Conservation (phyloP, 2,329 filamentous ascomycete genomes). For the Onygenales sp. region DNA sequence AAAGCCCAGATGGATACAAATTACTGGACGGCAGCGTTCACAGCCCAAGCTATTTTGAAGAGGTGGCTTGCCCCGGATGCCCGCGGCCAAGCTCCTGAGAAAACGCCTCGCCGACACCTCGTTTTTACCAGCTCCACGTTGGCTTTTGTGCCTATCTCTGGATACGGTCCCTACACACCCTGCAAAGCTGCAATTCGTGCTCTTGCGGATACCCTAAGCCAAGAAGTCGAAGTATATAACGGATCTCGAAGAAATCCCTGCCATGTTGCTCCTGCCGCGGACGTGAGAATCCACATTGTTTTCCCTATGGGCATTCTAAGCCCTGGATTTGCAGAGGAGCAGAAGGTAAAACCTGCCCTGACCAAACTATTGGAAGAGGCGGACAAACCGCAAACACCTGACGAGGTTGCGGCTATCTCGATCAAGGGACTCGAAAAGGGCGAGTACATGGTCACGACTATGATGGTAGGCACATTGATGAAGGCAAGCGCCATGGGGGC, state of each 20-base stretch:
- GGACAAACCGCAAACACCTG: constrained; percentile 71
- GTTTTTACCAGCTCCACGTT: constrained; percentile 76
- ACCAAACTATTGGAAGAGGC: constrained; percentile 70
- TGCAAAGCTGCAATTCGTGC: constrained; percentile 77
- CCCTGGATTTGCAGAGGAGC: constrained; percentile 66
- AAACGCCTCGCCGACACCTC: constrained; percentile 53
- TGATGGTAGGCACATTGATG: constrained; percentile 63
- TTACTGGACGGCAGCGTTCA: constrained; percentile 78
- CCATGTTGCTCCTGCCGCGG: constrained; percentile 43
- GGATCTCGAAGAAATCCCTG: constrained; percentile 41
- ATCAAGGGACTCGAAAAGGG: constrained; percentile 71
- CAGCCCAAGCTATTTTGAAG: constrained; percentile 68
- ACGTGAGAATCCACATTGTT: constrained; percentile 71
- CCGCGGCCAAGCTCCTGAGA: constrained; percentile 19
- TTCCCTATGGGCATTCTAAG: constrained; percentile 75
- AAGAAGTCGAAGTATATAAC: constrained; percentile 81
- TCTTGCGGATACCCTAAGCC: constrained; percentile 71
- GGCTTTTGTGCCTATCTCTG: constrained; percentile 66
- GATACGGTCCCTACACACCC: constrained; percentile 76
- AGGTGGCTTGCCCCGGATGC: constrained; percentile 54
- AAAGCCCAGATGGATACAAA: constrained; percentile 83
- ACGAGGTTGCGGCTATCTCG: constrained; percentile 62
- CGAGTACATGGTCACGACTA: constrained; percentile 69
- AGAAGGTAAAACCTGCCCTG: constrained; percentile 67
- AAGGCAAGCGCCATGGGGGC: constrained; percentile 47